Evolutionary conservation across 371 early-diverging fungal species (phyloP), one percentile per base, ranked within the genome.

Genomic region (Astathelohania contejeani): DNA sequence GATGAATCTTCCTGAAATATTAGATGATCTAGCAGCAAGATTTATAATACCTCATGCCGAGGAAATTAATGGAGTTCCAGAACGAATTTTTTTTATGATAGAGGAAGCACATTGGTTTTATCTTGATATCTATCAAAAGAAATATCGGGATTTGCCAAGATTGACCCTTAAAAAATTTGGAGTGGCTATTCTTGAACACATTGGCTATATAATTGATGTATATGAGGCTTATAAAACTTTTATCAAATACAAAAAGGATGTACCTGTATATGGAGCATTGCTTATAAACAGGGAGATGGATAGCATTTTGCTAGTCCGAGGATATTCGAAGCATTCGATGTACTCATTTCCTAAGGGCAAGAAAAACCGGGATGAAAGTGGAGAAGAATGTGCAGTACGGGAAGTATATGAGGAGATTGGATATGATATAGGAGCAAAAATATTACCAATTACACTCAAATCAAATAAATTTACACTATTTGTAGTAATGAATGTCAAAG

Each of bases 21-120:
- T 72, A 16, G 66, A 72, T 45, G 69, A 69, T 28, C 43, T 72
- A 22, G 52, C 53, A 45, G 58, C 60, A 7, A 60, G 97, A 26
- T 96, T 96, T 77, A 85, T 96, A 60, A 83, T 93, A 71, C 87
- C 90, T 71, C 81, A 93, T 1, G 90, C 91, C 16, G 83, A 83
- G 39, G 85, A 82, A 63, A 95, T 93, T 68, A 76, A 86, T 4
- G 67, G 80, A 4, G 81, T 85, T 22, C 79, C 85, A 9, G 89
- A 88, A 65, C 78, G 95, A 37, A 85, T 96, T 44, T 87, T 87
- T 62, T 97, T 97, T 70, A 91, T 92, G 75, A 84, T 97, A 45
- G 98, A 97, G 68, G 89, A 91, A 73, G 96, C 96, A 3, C 90
- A 94, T 69, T 97, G 98, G 98, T 96, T 86, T 72, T 92, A 91